phyloP scores from a whole-genome alignment of 2,329 filamentous ascomycete genomes.

The Phialophora verrucosa region DNA sequence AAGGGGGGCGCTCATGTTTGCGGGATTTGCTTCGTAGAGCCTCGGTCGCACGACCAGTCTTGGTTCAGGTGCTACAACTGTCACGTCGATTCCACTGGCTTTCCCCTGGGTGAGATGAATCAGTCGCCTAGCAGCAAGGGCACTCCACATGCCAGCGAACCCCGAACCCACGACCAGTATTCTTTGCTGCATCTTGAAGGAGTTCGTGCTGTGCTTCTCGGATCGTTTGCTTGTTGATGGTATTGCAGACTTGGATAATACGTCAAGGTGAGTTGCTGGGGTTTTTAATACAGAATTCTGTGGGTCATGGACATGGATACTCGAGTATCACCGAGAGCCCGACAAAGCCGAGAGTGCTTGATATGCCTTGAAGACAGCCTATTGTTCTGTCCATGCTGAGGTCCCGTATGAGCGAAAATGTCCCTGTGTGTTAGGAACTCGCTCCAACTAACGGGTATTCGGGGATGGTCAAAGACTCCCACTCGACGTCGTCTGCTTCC shows the following conservation, averaged over 20 bases:
- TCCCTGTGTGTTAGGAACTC: not conserved
- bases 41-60: conserved; percentile 45
- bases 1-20: conserved; percentile 38
- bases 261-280: not conserved
- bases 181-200: conserved; percentile 21
- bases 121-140: conserved; percentile 46
- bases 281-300: not conserved
- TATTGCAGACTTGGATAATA: not conserved
- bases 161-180: conserved; percentile 45
- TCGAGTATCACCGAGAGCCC: not conserved
- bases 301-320: not conserved
- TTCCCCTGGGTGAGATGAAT: conserved; percentile 35
- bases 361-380: not conserved
- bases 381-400: not conserved
- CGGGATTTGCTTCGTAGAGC: conserved; percentile 45
- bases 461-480: conserved; percentile 1
- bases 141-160: conserved; percentile 49
- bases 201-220: not conserved
- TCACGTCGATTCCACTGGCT: conserved; percentile 40
- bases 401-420: not conserved
- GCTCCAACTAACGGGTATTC: conserved; percentile 2
- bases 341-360: not conserved
- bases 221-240: not conserved
- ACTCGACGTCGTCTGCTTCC: not conserved
- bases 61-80: conserved; percentile 45